Conservation (phyloP, 2,329 filamentous ascomycete species). For the Madurella fahalii region DNA sequence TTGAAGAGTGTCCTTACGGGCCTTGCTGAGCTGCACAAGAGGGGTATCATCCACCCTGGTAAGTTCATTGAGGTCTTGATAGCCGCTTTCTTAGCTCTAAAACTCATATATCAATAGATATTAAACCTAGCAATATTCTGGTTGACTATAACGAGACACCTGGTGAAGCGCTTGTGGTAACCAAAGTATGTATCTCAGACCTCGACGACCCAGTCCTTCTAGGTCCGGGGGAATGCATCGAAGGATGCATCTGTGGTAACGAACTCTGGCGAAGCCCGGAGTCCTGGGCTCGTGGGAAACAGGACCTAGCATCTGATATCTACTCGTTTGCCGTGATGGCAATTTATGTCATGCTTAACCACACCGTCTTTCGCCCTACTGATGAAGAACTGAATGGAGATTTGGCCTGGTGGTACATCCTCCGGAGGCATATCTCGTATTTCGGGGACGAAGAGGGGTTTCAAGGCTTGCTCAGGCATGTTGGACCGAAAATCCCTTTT, state of each 20-base stretch:
- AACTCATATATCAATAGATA: too few species aligned
- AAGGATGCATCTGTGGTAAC: slow-evolving; percentile 33
- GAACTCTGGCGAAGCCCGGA: slow-evolving; percentile 35
- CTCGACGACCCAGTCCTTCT: too few species aligned
- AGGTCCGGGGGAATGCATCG: too few species aligned
- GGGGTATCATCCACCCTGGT: slow-evolving; percentile 32
- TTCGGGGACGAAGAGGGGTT: slow-evolving; percentile 12
- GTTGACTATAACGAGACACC: too few species aligned
- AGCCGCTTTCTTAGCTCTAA: too few species aligned
- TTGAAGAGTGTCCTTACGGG: slow-evolving; percentile 20
- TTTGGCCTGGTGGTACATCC: slow-evolving; percentile 25
- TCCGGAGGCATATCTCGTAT: slow-evolving; percentile 16
- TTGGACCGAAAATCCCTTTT: slow-evolving; percentile 12
- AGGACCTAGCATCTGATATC: slow-evolving; percentile 32
- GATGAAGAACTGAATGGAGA: slow-evolving; percentile 19
- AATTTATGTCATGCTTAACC: slow-evolving; percentile 30
- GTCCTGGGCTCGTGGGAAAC: slow-evolving; percentile 29
- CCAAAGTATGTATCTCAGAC: too few species aligned
- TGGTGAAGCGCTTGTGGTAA: too few species aligned
- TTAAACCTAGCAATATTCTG: too few species aligned
- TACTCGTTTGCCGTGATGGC: slow-evolving; percentile 35
- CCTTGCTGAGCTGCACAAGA: slow-evolving; percentile 32
- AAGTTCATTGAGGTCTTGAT: too few species aligned
- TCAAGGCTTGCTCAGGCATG: slow-evolving; percentile 11
- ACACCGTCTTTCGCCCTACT: slow-evolving; percentile 25